Evolutionary conservation across 768 basidiomycete species (phyloP).

Genomic region (Boletus reticuloceps): DNA sequence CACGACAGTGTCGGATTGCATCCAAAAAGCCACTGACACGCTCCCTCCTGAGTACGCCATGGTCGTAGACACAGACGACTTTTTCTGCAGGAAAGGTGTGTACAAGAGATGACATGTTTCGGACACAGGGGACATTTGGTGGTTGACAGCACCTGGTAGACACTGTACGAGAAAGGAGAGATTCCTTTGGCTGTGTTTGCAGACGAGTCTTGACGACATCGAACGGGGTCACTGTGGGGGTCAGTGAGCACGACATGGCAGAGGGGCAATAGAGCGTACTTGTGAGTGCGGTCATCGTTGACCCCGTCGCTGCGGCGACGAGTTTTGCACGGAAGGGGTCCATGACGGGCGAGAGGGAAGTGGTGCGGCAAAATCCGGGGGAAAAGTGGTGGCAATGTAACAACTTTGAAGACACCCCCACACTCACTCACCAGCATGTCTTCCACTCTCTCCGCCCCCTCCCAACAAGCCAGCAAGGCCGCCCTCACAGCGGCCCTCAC

Average conservation of each 20-base stretch:
- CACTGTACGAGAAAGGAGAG: constrained; percentile 52
- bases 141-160: constrained; percentile 71
- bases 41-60: constrained; percentile 65
- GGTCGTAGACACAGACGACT: constrained; percentile 79
- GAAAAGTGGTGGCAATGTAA: not conserved
- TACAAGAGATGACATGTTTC: constrained; percentile 75
- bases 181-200: constrained; percentile 79
- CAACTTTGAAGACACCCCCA: not conserved
- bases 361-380: constrained; percentile 27
- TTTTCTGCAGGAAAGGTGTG: constrained; percentile 55
- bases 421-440: constrained; percentile 14
- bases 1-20: constrained; percentile 76
- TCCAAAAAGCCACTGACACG: constrained; percentile 84
- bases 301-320: constrained; percentile 75
- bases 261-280: constrained; percentile 47
- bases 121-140: constrained; percentile 49
- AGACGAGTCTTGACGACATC: constrained; percentile 97
- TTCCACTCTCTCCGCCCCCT: constrained; percentile 52
- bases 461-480: constrained; percentile 76
- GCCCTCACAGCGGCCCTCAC: constrained; percentile 73
- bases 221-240: constrained; percentile 91
- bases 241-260: constrained; percentile 3
- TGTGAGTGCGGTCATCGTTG: constrained; percentile 78
- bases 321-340: constrained; percentile 77
- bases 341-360: constrained; percentile 32